phyloP scores from a whole-genome alignment of 2,329 filamentous ascomycete genomes.

The Fusarium lyarnte region DNA sequence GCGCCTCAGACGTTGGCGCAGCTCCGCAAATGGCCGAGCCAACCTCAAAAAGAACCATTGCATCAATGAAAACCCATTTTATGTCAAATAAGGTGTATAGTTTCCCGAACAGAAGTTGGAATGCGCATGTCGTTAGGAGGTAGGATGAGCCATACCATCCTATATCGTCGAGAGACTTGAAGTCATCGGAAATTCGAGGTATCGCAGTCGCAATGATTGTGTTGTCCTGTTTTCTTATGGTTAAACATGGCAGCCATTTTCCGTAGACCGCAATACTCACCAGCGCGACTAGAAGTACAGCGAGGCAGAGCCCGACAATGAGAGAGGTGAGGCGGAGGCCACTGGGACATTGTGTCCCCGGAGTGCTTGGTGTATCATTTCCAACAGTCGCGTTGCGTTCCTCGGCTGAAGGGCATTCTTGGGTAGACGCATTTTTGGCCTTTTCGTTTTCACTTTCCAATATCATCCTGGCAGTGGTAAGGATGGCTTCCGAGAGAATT shows the following conservation, averaged over 20 bases:
- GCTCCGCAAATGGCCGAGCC: background rate
- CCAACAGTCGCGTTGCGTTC: background rate
- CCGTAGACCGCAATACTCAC: background rate
- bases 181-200: background rate
- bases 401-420: background rate
- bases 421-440: background rate
- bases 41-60: background rate
- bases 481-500: background rate
- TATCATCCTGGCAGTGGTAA: background rate
- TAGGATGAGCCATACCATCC: slow-evolving; percentile 8
- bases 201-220: background rate
- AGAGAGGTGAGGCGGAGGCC: background rate
- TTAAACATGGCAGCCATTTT: background rate
- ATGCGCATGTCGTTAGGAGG: slow-evolving; percentile 1
- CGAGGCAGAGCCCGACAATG: background rate
- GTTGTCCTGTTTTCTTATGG: background rate
- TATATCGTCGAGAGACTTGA: background rate
- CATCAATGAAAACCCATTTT: background rate
- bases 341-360: background rate
- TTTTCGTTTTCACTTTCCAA: background rate
- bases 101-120: background rate
- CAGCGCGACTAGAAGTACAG: background rate
- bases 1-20: background rate
- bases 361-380: background rate
- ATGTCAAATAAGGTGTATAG: background rate